A percentile compares a stretch with the other conserved stretches of the same genome.
These are phyloP conservation scores for Graphilbum sp. DNA, from an alignment of 2,329 filamentous ascomycete genomes.

Conservation along the genomic window DNA sequence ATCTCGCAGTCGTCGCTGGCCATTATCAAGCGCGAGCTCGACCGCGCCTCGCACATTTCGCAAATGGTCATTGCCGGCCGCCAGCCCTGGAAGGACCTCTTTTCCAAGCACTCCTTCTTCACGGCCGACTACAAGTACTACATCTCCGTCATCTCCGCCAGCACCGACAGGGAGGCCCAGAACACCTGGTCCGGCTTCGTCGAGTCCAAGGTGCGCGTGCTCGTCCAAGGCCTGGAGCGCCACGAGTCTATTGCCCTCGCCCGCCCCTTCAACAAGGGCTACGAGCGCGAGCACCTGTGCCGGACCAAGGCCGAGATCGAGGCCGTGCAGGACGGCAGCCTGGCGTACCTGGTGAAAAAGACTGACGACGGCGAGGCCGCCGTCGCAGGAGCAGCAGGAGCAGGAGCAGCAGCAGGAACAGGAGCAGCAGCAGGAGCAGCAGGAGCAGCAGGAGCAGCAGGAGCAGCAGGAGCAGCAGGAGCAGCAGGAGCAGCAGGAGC, in stretches of 20 bases:
- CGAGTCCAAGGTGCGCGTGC: conserved; percentile 77
- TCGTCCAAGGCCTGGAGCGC: conserved; percentile 70
- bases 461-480: too few species aligned
- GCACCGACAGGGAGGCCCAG: conserved; percentile 68
- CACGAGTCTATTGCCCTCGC: conserved; percentile 68
- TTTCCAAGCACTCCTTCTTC: conserved; percentile 85
- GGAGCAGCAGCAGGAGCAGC: too few species aligned
- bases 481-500: too few species aligned
- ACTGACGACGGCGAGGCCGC: conserved; percentile 7
- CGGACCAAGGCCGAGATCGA: conserved; percentile 32
- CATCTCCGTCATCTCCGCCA: conserved; percentile 70
- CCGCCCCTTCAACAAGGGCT: conserved; percentile 85
- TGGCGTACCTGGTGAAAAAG: conserved; percentile 24
- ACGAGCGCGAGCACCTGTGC: conserved; percentile 65
- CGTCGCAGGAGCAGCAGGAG: not conserved
- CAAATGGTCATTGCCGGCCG: conserved; percentile 65
- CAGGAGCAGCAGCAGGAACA: not conserved
- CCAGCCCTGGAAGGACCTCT: conserved; percentile 71
- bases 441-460: too few species aligned
- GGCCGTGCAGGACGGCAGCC: conserved; percentile 36
- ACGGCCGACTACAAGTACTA: conserved; percentile 91
- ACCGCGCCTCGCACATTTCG: conserved; percentile 60
- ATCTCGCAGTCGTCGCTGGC: conserved; percentile 73
- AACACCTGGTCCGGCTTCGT: conserved; percentile 82
- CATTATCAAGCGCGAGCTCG: conserved; percentile 70